A percentile compares a stretch with the other conserved stretches of the same genome.
Conservation (phyloP, 768 basidiomycete genomes). For the Auricularia heimuer region DNA sequence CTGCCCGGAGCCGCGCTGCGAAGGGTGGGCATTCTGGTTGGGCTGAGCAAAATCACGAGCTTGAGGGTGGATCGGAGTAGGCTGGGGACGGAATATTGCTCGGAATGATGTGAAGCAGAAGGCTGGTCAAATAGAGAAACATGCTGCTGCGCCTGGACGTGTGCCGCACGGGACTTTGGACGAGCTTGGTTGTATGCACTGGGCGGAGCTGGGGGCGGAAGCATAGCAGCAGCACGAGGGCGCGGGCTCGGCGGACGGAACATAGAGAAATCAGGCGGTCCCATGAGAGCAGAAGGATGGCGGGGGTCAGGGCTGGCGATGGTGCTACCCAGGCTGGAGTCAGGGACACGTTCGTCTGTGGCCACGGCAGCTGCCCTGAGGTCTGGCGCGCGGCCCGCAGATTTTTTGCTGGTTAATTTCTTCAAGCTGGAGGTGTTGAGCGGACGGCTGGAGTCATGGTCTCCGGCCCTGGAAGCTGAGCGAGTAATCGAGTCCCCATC, state of each 20-base stretch:
- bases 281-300: not conserved
- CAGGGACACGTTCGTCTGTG: not conserved
- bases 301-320: not conserved
- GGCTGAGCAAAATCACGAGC: too few relatives aligned
- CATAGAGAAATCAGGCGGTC: not conserved
- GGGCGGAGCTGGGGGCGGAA: not conserved
- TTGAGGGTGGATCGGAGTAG: too few relatives aligned
- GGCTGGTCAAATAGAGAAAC: not conserved
- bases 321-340: not conserved
- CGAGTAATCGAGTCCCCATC: not conserved
- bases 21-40: too few relatives aligned
- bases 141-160: not conserved
- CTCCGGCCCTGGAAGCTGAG: not conserved
- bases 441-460: not conserved
- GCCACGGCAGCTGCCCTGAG: not conserved
- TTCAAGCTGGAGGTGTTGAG: not conserved
- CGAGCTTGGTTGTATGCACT: not conserved
- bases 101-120: too few relatives aligned
- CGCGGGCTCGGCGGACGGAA: not conserved
- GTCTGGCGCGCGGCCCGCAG: not conserved
- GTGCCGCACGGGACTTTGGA: not conserved
- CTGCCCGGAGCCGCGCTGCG: too few relatives aligned
- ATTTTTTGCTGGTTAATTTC: not conserved
- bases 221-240: not conserved
- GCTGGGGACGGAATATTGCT: too few relatives aligned